Percentiles rank a stretch among this genome's conserved stretches.
Evolutionary conservation across 2,329 filamentous ascomycete species (phyloP).

Genomic region (Calonectria naviculata): DNA sequence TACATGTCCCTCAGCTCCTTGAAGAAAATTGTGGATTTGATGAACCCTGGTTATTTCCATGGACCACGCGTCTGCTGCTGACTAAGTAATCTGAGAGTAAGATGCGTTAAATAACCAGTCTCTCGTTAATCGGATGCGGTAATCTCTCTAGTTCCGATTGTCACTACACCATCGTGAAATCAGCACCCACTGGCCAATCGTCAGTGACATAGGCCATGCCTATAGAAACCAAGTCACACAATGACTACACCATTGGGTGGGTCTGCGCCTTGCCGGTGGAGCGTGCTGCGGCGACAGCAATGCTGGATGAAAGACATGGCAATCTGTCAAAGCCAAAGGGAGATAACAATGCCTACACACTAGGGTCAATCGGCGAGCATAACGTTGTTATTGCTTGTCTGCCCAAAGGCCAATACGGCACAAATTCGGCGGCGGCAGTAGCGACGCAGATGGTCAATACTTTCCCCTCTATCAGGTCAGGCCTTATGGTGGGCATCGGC

Average conservation of each 20-base stretch:
- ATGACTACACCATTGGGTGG: slow-evolving; percentile 1
- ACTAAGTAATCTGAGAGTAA: no score
- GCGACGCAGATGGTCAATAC: background rate
- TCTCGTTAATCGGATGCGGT: no score
- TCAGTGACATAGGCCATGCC: background rate
- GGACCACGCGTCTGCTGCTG: no score
- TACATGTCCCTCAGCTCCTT: no score
- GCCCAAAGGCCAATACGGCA: background rate
- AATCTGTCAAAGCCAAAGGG: background rate
- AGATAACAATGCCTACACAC: background rate
- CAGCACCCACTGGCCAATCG: no score
- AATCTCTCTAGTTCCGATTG: no score
- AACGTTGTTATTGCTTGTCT: slow-evolving; percentile 9
- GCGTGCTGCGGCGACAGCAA: background rate
- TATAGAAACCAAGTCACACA: background rate
- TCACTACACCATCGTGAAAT: no score
- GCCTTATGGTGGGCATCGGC: slow-evolving; percentile 5
- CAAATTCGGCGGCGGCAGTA: background rate
- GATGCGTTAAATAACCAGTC: no score
- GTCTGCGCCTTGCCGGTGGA: background rate
- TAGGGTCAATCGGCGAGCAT: background rate
- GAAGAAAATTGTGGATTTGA: no score
- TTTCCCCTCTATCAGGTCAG: background rate
- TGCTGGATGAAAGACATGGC: background rate
- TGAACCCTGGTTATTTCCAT: no score